Percentiles rank a stretch among this genome's conserved stretches.
Conservation (phyloP, 179 eudicot species). For the Patellifolia procumbens region DNA sequence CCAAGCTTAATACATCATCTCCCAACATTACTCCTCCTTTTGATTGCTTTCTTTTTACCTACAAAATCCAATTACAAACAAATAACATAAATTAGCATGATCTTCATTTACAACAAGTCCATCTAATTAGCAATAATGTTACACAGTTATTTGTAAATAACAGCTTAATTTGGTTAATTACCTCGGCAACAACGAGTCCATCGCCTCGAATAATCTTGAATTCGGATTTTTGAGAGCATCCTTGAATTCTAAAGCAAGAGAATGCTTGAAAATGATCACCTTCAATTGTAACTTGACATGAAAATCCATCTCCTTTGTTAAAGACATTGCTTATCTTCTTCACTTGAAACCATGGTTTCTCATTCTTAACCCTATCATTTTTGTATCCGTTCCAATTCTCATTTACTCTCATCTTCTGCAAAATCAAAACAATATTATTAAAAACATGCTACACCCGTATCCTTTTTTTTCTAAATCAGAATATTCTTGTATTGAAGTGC, state of each 20-base stretch:
- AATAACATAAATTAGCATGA: no score
- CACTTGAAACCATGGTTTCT: constrained; percentile 41
- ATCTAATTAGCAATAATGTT: no score
- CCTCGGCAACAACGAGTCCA: constrained; percentile 30
- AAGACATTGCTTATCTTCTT: constrained; percentile 25
- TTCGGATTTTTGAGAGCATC: constrained; percentile 29
- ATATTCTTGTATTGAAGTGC: no score
- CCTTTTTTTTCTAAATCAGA: no score
- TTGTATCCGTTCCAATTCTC: constrained; percentile 45
- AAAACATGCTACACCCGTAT: constrained; percentile 14
- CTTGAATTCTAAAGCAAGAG: constrained; percentile 34
- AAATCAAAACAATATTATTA: not conserved
- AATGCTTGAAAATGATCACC: constrained; percentile 24
- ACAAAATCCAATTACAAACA: not conserved
- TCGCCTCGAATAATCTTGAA: constrained; percentile 30
- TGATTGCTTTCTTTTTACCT: constrained; percentile 55
- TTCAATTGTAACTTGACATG: constrained; percentile 32
- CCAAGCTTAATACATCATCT: constrained; percentile 62
- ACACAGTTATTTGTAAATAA: not conserved
- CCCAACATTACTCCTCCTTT: constrained; percentile 54
- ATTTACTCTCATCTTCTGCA: constrained; percentile 34
- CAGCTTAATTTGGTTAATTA: not conserved
- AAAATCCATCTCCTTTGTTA: constrained; percentile 21
- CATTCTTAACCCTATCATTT: constrained; percentile 26
- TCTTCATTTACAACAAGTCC: no score